Conservation (phyloP, 2,329 filamentous ascomycete genomes). For the Talaromyces rugulosus region DNA sequence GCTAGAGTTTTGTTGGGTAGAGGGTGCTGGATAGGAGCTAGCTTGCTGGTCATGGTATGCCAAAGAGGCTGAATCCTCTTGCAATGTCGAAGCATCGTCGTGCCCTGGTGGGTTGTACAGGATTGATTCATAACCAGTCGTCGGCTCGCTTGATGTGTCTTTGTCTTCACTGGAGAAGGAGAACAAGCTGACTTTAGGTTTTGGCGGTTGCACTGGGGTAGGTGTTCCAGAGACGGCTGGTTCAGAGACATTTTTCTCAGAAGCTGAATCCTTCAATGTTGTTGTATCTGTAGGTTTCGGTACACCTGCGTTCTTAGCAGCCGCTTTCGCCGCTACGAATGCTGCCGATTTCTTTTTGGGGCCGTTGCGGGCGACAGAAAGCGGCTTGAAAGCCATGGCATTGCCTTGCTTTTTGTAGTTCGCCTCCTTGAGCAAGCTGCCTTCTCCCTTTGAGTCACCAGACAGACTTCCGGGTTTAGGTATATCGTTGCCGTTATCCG, state of each 20-base stretch:
- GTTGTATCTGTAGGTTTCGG: conserved; percentile 10
- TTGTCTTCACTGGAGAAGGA: conserved; percentile 32
- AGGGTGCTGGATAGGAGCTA: conserved; percentile 3
- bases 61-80: conserved; percentile 11
- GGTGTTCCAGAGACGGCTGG: conserved; percentile 18
- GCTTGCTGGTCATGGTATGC: conserved; percentile 6
- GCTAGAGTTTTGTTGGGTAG: conserved; percentile 41
- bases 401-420: conserved; percentile 61
- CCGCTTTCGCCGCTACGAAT: conserved; percentile 13
- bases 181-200: conserved; percentile 44
- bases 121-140: conserved; percentile 37
- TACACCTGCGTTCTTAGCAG: conserved; percentile 9
- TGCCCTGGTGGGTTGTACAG: conserved; percentile 31
- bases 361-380: conserved; percentile 75
- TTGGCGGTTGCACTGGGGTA: conserved; percentile 23
- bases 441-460: conserved; percentile 10
- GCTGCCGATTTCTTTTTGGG: conserved; percentile 58
- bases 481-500: conserved; percentile 25
- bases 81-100: conserved; percentile 18
- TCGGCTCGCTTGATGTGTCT: conserved; percentile 7
- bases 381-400: conserved; percentile 80
- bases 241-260: conserved; percentile 2
- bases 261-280: conserved; percentile 17
- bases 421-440: conserved; percentile 18
- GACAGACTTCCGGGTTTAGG: conserved; percentile 23